phyloP scores from a whole-genome alignment of 2,329 filamentous ascomycete genomes.

The Epichloe uncinata region DNA sequence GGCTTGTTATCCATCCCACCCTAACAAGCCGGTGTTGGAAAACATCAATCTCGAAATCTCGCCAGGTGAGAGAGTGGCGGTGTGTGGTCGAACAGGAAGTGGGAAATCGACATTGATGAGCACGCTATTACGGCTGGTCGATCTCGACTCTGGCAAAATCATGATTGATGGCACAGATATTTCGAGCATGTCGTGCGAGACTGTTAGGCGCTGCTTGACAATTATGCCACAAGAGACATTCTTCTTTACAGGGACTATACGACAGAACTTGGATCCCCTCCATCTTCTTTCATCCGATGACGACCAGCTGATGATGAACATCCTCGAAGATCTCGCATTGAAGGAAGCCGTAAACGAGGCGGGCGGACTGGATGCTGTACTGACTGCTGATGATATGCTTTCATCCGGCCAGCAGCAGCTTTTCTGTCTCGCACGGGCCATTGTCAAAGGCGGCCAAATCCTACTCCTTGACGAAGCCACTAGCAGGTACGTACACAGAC shows the following conservation, averaged over 20 bases:
- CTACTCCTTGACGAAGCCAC: too few species aligned
- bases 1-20: background rate
- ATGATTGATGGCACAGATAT: constrained; percentile 30
- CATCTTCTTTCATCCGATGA: too few species aligned
- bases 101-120: constrained; percentile 25
- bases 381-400: too few species aligned
- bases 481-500: too few species aligned
- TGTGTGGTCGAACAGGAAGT: constrained; percentile 31
- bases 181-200: constrained; percentile 9
- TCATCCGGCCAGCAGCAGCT: too few species aligned
- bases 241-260: constrained; percentile 33
- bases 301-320: too few species aligned
- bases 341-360: too few species aligned
- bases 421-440: too few species aligned
- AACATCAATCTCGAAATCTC: constrained; percentile 16
- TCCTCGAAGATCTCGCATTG: too few species aligned
- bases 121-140: constrained; percentile 32
- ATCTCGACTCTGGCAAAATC: constrained; percentile 27
- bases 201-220: constrained; percentile 20
- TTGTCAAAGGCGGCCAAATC: too few species aligned
- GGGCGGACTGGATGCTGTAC: too few species aligned
- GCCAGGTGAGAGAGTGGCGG: constrained; percentile 23
- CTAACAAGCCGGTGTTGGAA: constrained; percentile 12
- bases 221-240: constrained; percentile 38
- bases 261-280: constrained; percentile 25